These are phyloP conservation scores for Elsinoe australis DNA, from an alignment of 2,329 filamentous ascomycete genomes.

Conservation along the genomic window DNA sequence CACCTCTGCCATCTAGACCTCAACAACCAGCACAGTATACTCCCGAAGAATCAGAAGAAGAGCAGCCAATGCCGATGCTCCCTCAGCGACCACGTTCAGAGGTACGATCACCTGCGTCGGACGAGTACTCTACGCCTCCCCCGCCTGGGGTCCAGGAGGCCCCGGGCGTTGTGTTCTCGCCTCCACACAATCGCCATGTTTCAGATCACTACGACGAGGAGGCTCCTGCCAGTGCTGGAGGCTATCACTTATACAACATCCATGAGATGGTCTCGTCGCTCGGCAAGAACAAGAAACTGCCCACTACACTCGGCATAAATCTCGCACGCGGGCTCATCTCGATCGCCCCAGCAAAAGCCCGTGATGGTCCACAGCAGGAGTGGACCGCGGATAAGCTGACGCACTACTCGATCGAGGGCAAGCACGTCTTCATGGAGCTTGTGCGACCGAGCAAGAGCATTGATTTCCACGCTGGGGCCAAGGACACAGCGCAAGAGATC, in stretches of 20 bases:
- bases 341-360: slow-evolving; percentile 76
- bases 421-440: slow-evolving; percentile 93
- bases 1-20: slow-evolving; percentile 48
- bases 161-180: slow-evolving; percentile 45
- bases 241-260: slow-evolving; percentile 92
- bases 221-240: slow-evolving; percentile 51
- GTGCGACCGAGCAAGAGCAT: slow-evolving; percentile 87
- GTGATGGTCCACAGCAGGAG: slow-evolving; percentile 78
- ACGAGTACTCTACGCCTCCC: slow-evolving; percentile 23
- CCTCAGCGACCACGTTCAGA: slow-evolving; percentile 56
- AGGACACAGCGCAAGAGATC: slow-evolving; percentile 93
- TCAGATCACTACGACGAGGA: slow-evolving; percentile 39
- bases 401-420: slow-evolving; percentile 97
- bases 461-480: slow-evolving; percentile 94
- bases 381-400: slow-evolving; percentile 93
- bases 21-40: slow-evolving; percentile 43
- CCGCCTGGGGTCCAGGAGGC: slow-evolving; percentile 33
- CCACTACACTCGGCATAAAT: slow-evolving; percentile 92
- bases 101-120: slow-evolving; percentile 44
- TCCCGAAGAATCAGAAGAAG: slow-evolving; percentile 62
- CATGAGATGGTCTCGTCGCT: slow-evolving; percentile 96
- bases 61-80: slow-evolving; percentile 51
- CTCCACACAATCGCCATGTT: slow-evolving; percentile 47
- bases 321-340: slow-evolving; percentile 79
- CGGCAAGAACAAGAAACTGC: slow-evolving; percentile 97